Evolutionary conservation across 2,329 filamentous ascomycete species (phyloP), one percentile per base, ranked within the genome.

Genomic region (Monilinia fructigena): DNA sequence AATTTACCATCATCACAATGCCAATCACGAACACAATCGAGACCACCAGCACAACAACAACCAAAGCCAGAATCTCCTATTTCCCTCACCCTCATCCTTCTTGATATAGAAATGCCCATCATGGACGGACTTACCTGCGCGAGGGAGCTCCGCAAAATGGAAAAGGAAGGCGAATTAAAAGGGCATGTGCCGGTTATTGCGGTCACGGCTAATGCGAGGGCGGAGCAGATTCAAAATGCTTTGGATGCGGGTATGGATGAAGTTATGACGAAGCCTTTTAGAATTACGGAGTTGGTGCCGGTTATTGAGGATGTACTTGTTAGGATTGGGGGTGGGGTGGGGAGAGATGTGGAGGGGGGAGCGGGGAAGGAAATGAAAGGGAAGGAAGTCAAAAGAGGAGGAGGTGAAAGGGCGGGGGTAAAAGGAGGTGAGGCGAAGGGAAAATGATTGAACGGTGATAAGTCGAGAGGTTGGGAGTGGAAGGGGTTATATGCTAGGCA

Each of bases 41-140:
- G 38, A 40, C 18, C 14, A 20, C n/a, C 31, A 6, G 4, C 20
- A 16, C 12, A 31, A 48, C 40, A 28, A 3, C 40, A 28, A 6
- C 16, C 12, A 14, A 42, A 42, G 5, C 12, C 16, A 14, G 7
- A 58, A 45, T 4, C 42, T 2, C 28, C 20, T 28, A 60, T 18
- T n/a, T 23, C 59, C 18, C 31, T 62, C 35, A 38, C 59, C 2
- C 48, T 92, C 54, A 86, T 93, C 8, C 77, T 93, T 5, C 92
- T 93, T 89, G 90, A 93, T 73, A 81, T 92, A 54, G 89, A 92
- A 73, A 93, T 93, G 90, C 90, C 90, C 0, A 83, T 92, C 54
- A 92, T 92, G 89, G 89, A 93, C 72, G 90, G 90, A 48, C 84
- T 90, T 78, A 88, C 88, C 2, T 92, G 89, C 70, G 87, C 89